phyloP scores from a whole-genome alignment of 108 stramenopile species.

The Schizochytrium sp. region DNA sequence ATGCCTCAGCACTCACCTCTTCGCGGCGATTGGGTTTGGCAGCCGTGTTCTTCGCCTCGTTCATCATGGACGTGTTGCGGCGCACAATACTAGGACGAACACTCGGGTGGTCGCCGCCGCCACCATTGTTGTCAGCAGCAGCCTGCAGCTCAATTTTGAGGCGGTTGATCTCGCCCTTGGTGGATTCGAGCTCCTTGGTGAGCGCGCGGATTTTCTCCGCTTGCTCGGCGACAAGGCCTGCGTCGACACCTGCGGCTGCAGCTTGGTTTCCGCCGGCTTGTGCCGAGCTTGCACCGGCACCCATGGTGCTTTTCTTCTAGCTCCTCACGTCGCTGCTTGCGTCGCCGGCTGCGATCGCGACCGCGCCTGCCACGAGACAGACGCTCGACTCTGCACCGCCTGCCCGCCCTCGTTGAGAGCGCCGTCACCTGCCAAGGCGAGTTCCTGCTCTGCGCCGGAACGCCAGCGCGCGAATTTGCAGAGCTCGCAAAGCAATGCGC shows the following conservation, averaged over 20 bases:
- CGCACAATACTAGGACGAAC: neutral
- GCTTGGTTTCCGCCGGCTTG: neutral
- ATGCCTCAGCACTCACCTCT: neutral
- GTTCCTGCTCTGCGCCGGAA: no score
- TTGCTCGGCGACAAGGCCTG: neutral
- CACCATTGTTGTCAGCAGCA: neutral
- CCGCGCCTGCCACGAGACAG: no score
- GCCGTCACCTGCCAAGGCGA: no score
- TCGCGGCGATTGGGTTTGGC: neutral
- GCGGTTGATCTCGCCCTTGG: neutral
- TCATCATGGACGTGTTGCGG: neutral
- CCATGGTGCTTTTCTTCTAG: neutral
- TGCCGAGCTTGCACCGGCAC: neutral
- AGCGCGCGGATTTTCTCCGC: slow-evolving; percentile 6
- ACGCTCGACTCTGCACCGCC: no score
- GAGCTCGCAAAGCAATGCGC: no score
- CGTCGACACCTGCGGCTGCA: neutral
- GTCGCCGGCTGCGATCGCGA: no score
- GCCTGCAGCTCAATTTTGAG: neutral
- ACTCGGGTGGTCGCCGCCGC: neutral
- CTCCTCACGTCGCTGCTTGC: no score
- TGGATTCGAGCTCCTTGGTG: neutral
- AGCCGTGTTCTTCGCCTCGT: neutral
- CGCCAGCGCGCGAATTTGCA: no score
- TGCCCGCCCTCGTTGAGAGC: no score